Base-by-base conservation (phyloP, 371 early-diverging fungal species). In the Mucor ambiguus region DNA sequence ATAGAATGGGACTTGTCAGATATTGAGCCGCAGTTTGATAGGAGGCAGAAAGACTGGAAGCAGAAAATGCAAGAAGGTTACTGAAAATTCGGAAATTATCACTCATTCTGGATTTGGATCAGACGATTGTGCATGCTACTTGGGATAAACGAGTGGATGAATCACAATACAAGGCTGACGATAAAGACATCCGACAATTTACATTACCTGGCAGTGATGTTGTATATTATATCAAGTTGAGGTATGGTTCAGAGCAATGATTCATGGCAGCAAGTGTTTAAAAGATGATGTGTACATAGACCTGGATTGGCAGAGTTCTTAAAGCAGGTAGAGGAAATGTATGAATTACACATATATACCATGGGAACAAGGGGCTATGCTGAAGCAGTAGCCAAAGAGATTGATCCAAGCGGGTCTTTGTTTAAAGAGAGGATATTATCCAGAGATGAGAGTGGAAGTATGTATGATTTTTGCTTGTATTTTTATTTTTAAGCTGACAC, bases 321-420 rank as follows among this genome's bases (percentile, higher is more conserved):
- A 33, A 74, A 85, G 55, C 71, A 81, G 49, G 73, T 96, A 2
- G 78, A 86, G 12, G 65, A 85, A 61, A 71, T 89, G 7, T 98
- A 91, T 76, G 99, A 99, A 74, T 81, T 99, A 62, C 99, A 99
- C 77, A 95, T 99, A 60, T 99, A 99, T 76, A 99, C 99, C 4
- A 98, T 99, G 98, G 99, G 99, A 16, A 95, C 96, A 4, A 85
- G 97, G 20, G 84, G 86, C 58, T 99, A 99, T 81, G 99, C 99
- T 30, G 82, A 90, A 32, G 91, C 92, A 4, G 95, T 99, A 5
- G 93, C 94, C 0, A 82, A 84, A 14, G 86, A 92, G 11, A 88
- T 99, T 49, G 99, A 99, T 78, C 97, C 96, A 0, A 82, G 88
- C 14, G 76, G 88, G 9, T 84, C 69, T 18, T 80, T 89, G 22